Conservation (phyloP, 306 rosid genomes). For the Cicer arietinum region DNA sequence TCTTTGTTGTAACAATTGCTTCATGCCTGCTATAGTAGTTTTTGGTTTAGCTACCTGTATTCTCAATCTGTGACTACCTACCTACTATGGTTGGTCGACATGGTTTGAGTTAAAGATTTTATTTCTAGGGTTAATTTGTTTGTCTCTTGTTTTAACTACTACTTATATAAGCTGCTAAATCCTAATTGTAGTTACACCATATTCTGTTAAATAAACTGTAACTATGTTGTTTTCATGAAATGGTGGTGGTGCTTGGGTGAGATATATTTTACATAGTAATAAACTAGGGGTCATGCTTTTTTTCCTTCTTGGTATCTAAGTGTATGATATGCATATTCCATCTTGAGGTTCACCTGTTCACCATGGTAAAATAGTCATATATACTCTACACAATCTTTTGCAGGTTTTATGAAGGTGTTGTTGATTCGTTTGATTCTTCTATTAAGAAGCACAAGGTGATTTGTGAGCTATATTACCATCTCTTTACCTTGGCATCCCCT, state of each 20-base stretch:
- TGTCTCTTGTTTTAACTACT: conserved; percentile 24
- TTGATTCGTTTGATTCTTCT: conserved; percentile 58
- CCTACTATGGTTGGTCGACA: too few relatives aligned
- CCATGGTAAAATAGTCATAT: not conserved
- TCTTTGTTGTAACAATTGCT: conserved; percentile 9
- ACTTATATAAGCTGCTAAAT: not conserved
- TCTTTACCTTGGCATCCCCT: not conserved
- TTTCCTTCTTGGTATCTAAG: not conserved
- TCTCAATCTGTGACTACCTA: not conserved
- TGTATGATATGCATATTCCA: conserved; percentile 19
- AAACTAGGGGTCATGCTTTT: not conserved
- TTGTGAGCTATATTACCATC: conserved; percentile 26
- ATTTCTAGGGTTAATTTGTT: conserved; percentile 10
- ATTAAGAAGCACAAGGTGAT: conserved; percentile 75
- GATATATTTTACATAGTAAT: not conserved
- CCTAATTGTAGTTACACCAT: conserved; percentile 19
- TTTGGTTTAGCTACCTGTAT: not conserved
- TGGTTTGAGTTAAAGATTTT: conserved; percentile 8
- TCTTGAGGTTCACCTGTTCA: not conserved
- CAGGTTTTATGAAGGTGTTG: conserved; percentile 78
- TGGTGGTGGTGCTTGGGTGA: conserved; percentile 4
- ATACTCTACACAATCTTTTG: conserved; percentile 37
- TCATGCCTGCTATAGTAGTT: not conserved
- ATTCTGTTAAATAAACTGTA: conserved; percentile 7
- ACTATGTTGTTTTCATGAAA: conserved; percentile 14